These are phyloP conservation scores for Mucor sp. DNA, from an alignment of 371 early-diverging fungal genomes.

Conservation along the genomic window DNA sequence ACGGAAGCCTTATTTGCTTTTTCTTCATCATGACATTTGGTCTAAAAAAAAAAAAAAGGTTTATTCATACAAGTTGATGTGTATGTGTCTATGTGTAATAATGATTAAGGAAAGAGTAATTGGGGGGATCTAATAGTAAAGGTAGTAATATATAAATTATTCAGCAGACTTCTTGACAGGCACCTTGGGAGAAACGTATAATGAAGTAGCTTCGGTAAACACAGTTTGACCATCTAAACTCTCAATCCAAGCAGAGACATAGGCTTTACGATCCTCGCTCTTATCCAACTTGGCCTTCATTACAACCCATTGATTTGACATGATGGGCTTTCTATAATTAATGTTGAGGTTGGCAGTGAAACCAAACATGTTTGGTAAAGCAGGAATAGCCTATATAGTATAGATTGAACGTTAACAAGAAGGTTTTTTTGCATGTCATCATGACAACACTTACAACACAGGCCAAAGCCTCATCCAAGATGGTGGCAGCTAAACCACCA, in stretches of 20 bases:
- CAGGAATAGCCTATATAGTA: slow-evolving; percentile 50
- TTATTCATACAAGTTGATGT: too few species aligned
- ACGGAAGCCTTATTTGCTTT: too few species aligned
- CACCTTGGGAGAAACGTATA: slow-evolving; percentile 63
- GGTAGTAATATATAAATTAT: background rate
- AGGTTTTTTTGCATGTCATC: background rate
- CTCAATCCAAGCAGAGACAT: slow-evolving; percentile 62
- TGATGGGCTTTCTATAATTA: slow-evolving; percentile 72
- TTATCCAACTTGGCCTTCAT: slow-evolving; percentile 62
- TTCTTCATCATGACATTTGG: too few species aligned
- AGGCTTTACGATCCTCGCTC: slow-evolving; percentile 75
- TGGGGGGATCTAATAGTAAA: too few species aligned
- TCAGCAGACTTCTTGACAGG: background rate
- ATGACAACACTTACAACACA: slow-evolving; percentile 50
- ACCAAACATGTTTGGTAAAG: slow-evolving; percentile 67
- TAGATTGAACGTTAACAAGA: too few species aligned
- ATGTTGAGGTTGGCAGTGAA: slow-evolving; percentile 79
- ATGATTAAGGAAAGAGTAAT: too few species aligned
- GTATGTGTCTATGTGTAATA: too few species aligned
- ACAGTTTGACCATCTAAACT: slow-evolving; percentile 50
- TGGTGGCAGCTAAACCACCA: slow-evolving; percentile 74
- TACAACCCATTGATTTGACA: slow-evolving; percentile 70
- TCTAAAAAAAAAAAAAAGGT: too few species aligned
- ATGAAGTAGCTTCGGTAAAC: slow-evolving; percentile 67
- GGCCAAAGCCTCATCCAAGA: slow-evolving; percentile 69